These are phyloP conservation scores for Coemansia sp. DNA, from an alignment of 192 early-diverging fungal species.

Conservation along the genomic window DNA sequence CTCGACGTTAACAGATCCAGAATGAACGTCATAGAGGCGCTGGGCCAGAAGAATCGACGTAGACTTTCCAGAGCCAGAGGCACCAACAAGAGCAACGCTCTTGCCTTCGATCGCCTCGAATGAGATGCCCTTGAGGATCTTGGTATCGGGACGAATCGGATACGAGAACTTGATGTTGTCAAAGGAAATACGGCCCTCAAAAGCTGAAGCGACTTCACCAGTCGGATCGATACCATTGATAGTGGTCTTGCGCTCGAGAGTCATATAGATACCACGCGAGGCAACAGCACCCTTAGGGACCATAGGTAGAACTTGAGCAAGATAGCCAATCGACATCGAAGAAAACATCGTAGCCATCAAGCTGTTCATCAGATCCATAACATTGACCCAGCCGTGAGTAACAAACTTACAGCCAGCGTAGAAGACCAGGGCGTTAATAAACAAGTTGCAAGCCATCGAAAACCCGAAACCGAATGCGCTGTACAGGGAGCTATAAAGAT, in stretches of 20 bases:
- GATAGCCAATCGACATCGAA: constrained; percentile 55
- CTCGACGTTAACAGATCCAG: constrained; percentile 51
- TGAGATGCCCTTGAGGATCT: constrained; percentile 41
- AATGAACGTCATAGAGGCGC: constrained; percentile 57
- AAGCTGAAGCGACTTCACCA: constrained; percentile 14
- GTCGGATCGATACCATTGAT: constrained; percentile 53
- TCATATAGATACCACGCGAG: constrained; percentile 54
- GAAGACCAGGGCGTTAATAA: constrained; percentile 57
- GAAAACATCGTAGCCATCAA: constrained; percentile 59
- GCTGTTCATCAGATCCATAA: constrained; percentile 16
- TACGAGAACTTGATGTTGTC: constrained; percentile 38
- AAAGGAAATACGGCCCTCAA: constrained; percentile 31
- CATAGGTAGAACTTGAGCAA: constrained; percentile 56
- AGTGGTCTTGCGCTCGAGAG: constrained; percentile 50
- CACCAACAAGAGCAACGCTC: constrained; percentile 79
- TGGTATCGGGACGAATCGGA: constrained; percentile 40
- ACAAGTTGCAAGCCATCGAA: constrained; percentile 56
- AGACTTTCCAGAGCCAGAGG: constrained; percentile 69
- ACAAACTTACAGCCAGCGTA: constrained; percentile 57
- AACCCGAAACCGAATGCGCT: constrained; percentile 54
- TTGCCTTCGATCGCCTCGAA: constrained; percentile 60
- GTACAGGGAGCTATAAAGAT: constrained; percentile 24
- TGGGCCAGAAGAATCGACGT: constrained; percentile 64
- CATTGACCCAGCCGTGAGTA: constrained; percentile 51
- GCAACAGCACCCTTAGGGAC: constrained; percentile 61